phyloP scores from a whole-genome alignment of 805 yeast genomes.

The Dipodascus albidus region DNA sequence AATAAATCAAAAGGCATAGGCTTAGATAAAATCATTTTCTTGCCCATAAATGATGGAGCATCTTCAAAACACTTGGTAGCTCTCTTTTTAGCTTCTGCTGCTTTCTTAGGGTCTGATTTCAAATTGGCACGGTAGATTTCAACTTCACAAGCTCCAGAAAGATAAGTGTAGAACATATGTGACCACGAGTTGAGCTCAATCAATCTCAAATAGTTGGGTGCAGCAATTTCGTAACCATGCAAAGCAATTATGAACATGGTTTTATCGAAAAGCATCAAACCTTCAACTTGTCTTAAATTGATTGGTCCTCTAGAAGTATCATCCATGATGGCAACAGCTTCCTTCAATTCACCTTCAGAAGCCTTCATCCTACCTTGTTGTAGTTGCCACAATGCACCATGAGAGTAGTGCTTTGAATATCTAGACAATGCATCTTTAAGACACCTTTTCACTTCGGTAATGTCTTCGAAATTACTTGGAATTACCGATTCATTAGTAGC shows the following conservation, averaged over 20 bases:
- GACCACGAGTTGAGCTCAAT: slow-evolving; percentile 81
- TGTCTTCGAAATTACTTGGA: slow-evolving; percentile 13
- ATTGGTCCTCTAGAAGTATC: slow-evolving; percentile 37
- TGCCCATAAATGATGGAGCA: slow-evolving; percentile 61
- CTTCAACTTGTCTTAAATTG: slow-evolving; percentile 87
- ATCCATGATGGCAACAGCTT: slow-evolving; percentile 66
- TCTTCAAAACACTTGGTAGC: slow-evolving; percentile 27
- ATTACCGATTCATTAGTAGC: background rate
- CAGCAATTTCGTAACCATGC: slow-evolving; percentile 72
- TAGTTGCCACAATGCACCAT: slow-evolving; percentile 80
- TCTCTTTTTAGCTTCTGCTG: slow-evolving; percentile 22
- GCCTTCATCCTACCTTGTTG: slow-evolving; percentile 84
- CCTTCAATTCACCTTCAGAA: slow-evolving; percentile 48
- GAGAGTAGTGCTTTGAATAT: slow-evolving; percentile 67
- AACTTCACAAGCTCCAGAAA: slow-evolving; percentile 78
- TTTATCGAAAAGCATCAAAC: slow-evolving; percentile 70
- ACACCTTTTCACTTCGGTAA: slow-evolving; percentile 26
- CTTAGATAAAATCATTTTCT: slow-evolving; percentile 59
- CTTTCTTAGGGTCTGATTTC: slow-evolving; percentile 6
- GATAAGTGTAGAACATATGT: slow-evolving; percentile 71
- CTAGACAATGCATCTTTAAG: slow-evolving; percentile 43
- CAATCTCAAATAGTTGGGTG: slow-evolving; percentile 53
- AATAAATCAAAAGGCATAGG: slow-evolving; percentile 86
- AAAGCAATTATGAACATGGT: slow-evolving; percentile 65
- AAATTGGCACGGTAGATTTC: slow-evolving; percentile 53